Base-by-base conservation (phyloP, 2,329 filamentous ascomycete species). In the Calonectria hongkongensis region DNA sequence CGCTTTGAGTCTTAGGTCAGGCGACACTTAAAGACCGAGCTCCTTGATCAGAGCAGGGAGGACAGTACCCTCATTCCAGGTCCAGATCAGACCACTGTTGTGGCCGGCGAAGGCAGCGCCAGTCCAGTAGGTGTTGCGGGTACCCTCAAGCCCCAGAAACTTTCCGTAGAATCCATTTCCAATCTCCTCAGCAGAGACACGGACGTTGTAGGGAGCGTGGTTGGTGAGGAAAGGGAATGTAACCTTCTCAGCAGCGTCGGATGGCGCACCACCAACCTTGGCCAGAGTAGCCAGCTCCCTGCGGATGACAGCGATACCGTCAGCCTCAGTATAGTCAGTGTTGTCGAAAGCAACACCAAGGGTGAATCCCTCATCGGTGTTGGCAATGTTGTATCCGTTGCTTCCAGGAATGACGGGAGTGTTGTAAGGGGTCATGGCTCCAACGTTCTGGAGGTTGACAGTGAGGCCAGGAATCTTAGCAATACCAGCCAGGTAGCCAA, bases 51-150 rank as follows among this genome's bases (percentile, higher is more conserved):
- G 33, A 3, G 68, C 73, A 0, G 76, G 76, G 2, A 78, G 10
- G 10, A 78, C 28, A 5, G 56, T 66, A 4, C 41, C 66, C n/a
- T 78, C 75, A 2, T 78, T 77, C 75, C 75, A 78, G 8, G 48
- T 64, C 76, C 76, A 78, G 25, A 78, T 70, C 41, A 76, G 28
- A 0, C 62, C 76, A 18, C 76, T 78, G 66, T 75, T 78, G 18
- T 78, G 76, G 2, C 71, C 76, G 30, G 76, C 67, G n/a, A 77
- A 78, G 0, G 51, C 68, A 27, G 76, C 76, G 1, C 83, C 84
- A 1, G 84, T 83, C 72, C 83, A 86, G 70, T 80, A 86, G 0
- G 84, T 86, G 50, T 79, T 83, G 0, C 78, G 75, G 39, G 79
- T 69, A 0, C 84, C 83, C 74, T 86, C 83, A 10, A 86, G 72